Evolutionary conservation across 2,329 filamentous ascomycete species (phyloP).

Genomic region (Aspergillus nomiae): DNA sequence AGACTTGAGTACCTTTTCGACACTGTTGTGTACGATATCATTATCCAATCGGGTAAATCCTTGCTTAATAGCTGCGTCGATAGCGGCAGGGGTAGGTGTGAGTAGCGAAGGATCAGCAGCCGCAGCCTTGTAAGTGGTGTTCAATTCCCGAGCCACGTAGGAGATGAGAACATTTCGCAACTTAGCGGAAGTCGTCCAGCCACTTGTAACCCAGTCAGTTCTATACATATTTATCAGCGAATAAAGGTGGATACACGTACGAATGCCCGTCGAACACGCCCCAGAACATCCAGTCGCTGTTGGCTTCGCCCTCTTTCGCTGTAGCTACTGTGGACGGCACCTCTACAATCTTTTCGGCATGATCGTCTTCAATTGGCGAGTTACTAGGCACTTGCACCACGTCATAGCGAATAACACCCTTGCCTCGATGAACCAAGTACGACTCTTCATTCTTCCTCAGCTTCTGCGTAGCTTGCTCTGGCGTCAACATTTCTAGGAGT

Average conservation of each 20-base stretch:
- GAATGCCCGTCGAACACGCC: slow-evolving; percentile 97
- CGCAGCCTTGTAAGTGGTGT: slow-evolving; percentile 82
- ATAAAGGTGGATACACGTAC: slow-evolving; percentile 53
- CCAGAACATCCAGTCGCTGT: slow-evolving; percentile 99
- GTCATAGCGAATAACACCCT: slow-evolving; percentile 92
- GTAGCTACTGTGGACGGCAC: slow-evolving; percentile 66
- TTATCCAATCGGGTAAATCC: slow-evolving; percentile 87
- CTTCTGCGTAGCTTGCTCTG: slow-evolving; percentile 89
- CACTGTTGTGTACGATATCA: slow-evolving; percentile 92
- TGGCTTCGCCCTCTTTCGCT: slow-evolving; percentile 56
- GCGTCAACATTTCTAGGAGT: slow-evolving; percentile 93
- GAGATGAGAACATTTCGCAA: slow-evolving; percentile 88
- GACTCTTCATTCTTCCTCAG: slow-evolving; percentile 88
- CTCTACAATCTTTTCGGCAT: slow-evolving; percentile 96
- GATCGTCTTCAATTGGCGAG: slow-evolving; percentile 96
- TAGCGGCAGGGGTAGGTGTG: slow-evolving; percentile 74
- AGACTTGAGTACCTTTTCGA: slow-evolving; percentile 84
- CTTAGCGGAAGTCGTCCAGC: slow-evolving; percentile 98
- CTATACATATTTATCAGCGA: background rate
- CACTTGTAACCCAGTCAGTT: slow-evolving; percentile 53
- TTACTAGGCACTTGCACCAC: slow-evolving; percentile 94
- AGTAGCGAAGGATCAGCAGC: slow-evolving; percentile 57
- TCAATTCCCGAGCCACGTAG: slow-evolving; percentile 90
- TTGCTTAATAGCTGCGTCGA: slow-evolving; percentile 88
- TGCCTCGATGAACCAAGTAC: slow-evolving; percentile 82